These are phyloP conservation scores for Daedaleopsis sinensis DNA, from an alignment of 768 basidiomycete species.

Conservation along the genomic window DNA sequence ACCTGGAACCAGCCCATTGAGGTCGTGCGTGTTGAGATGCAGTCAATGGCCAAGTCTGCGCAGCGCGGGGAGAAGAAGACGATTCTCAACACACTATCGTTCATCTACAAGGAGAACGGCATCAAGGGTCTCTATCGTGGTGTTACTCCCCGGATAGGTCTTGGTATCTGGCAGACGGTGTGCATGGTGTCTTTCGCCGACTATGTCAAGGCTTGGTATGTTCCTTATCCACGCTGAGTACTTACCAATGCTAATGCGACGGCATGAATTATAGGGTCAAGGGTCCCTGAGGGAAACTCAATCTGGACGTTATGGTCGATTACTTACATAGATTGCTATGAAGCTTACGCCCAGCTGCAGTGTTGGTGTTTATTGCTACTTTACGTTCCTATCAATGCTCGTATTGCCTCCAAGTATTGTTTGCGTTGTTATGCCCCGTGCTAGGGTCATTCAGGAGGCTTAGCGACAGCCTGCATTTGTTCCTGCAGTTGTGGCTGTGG, in stretches of 20 bases:
- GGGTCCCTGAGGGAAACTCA: background rate
- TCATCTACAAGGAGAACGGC: slow-evolving; percentile 96
- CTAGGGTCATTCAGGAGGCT: background rate
- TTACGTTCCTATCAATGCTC: slow-evolving; percentile 18
- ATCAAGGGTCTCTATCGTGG: slow-evolving; percentile 96
- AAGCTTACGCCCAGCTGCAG: background rate
- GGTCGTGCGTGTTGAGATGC: slow-evolving; percentile 99
- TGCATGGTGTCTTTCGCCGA: slow-evolving; percentile 99
- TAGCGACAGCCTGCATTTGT: too few relatives aligned
- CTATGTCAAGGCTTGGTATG: slow-evolving; percentile 86
- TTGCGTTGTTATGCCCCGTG: background rate
- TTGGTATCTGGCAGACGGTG: slow-evolving; percentile 96
- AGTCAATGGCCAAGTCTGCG: slow-evolving; percentile 89
- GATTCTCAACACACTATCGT: slow-evolving; percentile 87
- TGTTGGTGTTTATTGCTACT: slow-evolving; percentile 17
- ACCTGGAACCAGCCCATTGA: slow-evolving; percentile 99
- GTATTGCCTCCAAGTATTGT: background rate
- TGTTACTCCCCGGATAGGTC: slow-evolving; percentile 93
- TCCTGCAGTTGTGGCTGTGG: background rate
- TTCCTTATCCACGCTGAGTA: background rate
- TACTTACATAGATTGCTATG: slow-evolving; percentile 5
- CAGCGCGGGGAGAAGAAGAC: slow-evolving; percentile 93
- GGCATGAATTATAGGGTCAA: slow-evolving; percentile 15
- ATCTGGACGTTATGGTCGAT: background rate
- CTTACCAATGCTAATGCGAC: background rate